Base-by-base conservation (phyloP, 129 eudicot genomes). In the Lactuca saligna region DNA sequence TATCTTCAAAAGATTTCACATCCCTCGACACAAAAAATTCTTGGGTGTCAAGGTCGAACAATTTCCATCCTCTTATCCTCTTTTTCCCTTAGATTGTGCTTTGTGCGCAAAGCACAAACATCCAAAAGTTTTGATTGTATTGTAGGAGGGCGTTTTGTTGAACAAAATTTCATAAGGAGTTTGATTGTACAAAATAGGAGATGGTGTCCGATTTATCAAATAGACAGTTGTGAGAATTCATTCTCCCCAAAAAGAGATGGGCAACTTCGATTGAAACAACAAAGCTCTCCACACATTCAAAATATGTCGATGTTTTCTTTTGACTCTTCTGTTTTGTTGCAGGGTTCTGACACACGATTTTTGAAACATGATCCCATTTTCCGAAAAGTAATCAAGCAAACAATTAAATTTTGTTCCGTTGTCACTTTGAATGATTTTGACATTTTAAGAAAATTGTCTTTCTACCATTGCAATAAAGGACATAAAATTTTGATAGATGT, bases 171-270 rank as follows among this genome's bases (percentile, higher is more conserved):
- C 80, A 58, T 51, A 68, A 16, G 76, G 76, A 5, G 77, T 71
- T 13, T 42, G n/a, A 8, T 25, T 33, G 3, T 25, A 14, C 4
- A 66, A n/a, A 25, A 74, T 1, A 11, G 3, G 6, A 6, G 75
- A 39, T 0, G 84, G 84, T 3, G 73, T 69, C 14, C 65, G 20
- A 59, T 80, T 80, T n/a, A 80, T 68, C 12, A 75, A 13, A 16
- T 80, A 35, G 0, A 14, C 14, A 25, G 73, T 68, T 3, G 77
- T 15, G 3, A 25, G 48, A 17, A 75, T 9, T 61, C 69, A 53
- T 17, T 80, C 68, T 14, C 84, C 84, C 84, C 63, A 74, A 74
- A 68, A 79, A 0, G 14, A 8, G 4, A 58, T 46, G 5, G 79
- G 75, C n/a, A 79, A 12, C 14, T 44, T 14, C 0, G 61, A 78